A percentile compares a stretch with the other conserved stretches of the same genome.
These are phyloP conservation scores for Rhizopogon salebrosus DNA, from an alignment of 768 basidiomycete genomes.

Conservation along the genomic window DNA sequence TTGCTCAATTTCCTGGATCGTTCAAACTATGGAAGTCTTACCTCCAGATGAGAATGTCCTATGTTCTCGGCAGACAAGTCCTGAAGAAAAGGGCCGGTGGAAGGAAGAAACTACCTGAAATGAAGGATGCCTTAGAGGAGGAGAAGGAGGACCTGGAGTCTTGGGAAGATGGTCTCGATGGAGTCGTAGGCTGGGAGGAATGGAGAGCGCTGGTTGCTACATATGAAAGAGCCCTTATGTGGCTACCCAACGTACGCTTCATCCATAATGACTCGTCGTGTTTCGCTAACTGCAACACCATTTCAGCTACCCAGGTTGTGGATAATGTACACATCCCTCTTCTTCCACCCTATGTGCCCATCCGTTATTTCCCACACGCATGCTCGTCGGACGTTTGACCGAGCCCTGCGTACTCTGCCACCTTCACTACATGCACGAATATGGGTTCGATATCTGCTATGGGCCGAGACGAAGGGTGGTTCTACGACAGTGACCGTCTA, in stretches of 20 bases:
- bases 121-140: conserved; percentile 85
- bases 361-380: conserved; percentile 80
- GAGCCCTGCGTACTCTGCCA: conserved; percentile 87
- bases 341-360: conserved; percentile 87
- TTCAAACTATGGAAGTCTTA: conserved; percentile 98
- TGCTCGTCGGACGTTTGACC: conserved; percentile 90
- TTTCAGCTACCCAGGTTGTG: conserved; percentile 85
- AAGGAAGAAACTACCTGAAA: conserved; percentile 87
- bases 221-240: conserved; percentile 92
- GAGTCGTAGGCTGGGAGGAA: conserved; percentile 91
- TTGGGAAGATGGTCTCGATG: conserved; percentile 85
- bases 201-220: conserved; percentile 86
- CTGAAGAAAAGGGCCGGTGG: conserved; percentile 77
- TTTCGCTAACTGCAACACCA: conserved; percentile 4
- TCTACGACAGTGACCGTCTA: conserved; percentile 76
- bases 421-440: conserved; percentile 88
- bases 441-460: conserved; percentile 90
- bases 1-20: conserved; percentile 79
- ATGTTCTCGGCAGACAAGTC: conserved; percentile 75
- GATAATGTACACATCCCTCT: conserved; percentile 88
- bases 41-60: conserved; percentile 74
- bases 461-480: conserved; percentile 84
- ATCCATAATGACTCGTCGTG: neutral
- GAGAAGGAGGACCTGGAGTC: conserved; percentile 74
- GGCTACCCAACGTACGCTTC: conserved; percentile 77